Conservation (phyloP, 106 monocot genomes). For the Phalaenopsis aphrodite region DNA sequence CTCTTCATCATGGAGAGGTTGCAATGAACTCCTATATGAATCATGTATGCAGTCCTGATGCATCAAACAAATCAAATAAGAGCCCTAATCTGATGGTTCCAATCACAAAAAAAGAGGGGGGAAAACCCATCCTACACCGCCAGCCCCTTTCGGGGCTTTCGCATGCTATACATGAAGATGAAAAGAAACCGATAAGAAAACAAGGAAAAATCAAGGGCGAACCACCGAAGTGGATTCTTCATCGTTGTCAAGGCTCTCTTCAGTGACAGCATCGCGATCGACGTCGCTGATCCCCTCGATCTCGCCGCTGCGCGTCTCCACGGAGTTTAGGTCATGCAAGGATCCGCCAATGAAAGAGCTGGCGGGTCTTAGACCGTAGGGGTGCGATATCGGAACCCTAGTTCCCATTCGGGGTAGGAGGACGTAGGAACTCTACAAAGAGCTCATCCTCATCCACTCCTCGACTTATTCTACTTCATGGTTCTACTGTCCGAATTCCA, state of each 20-base stretch:
- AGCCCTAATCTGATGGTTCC: background rate
- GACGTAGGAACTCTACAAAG: background rate
- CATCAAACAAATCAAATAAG: constrained; percentile 9
- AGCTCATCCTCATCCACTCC: background rate
- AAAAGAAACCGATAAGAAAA: background rate
- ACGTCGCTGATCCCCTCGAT: constrained; percentile 75
- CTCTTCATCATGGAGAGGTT: constrained; percentile 59
- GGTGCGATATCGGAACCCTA: constrained; percentile 50
- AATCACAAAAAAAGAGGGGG: background rate
- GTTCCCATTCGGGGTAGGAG: constrained; percentile 20
- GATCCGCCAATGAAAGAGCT: constrained; percentile 47
- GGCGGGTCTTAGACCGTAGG: constrained; percentile 33
- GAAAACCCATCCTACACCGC: background rate
- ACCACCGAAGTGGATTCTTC: constrained; percentile 81
- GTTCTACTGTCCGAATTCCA: background rate
- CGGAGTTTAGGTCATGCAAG: constrained; percentile 69
- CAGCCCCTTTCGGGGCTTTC: background rate
- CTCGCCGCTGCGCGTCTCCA: constrained; percentile 42
- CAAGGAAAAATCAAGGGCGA: background rate
- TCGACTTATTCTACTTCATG: background rate
- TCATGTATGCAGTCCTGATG: constrained; percentile 65
- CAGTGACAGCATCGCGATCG: constrained; percentile 66
- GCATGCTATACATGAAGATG: background rate
- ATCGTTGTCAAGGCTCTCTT: constrained; percentile 67
- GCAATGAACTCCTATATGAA: constrained; percentile 64